Evolutionary conservation across 179 eudicot genomes (phyloP).

Genomic region (Corrigiola litoralis): DNA sequence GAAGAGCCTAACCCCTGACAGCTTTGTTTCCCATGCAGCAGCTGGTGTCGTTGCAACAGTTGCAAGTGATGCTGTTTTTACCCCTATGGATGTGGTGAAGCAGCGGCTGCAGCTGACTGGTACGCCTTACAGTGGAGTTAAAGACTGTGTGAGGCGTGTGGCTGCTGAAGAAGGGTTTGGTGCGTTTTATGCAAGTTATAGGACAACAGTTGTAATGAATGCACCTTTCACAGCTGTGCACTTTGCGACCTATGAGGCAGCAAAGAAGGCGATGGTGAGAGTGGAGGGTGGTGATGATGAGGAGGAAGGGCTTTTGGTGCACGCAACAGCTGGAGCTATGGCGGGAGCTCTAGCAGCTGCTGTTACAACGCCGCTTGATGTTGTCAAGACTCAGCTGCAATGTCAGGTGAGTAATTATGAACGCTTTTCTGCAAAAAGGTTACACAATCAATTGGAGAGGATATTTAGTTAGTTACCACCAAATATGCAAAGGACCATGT

Average conservation of each 20-base stretch:
- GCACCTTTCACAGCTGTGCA: constrained; percentile 32
- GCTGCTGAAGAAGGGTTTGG: constrained; percentile 19
- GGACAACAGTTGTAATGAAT: constrained; percentile 29
- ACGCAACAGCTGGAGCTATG: constrained; percentile 25
- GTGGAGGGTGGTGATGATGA: too few species aligned
- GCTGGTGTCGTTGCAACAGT: constrained; percentile 27
- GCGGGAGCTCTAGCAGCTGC: constrained; percentile 25
- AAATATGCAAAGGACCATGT: too few species aligned
- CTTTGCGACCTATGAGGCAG: constrained; percentile 29
- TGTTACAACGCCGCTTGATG: constrained; percentile 29
- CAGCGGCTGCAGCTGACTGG: constrained; percentile 23
- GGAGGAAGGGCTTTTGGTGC: constrained; percentile 17
- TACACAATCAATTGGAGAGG: too few species aligned
- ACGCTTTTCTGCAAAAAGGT: too few species aligned
- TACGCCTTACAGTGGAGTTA: constrained; percentile 22
- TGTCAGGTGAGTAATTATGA: constrained; percentile 30
- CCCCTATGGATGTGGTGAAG: constrained; percentile 31
- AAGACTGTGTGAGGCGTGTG: constrained; percentile 22
- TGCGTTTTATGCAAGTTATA: constrained; percentile 22
- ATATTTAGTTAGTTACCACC: too few species aligned
- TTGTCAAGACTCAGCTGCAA: constrained; percentile 25
- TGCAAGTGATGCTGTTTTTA: constrained; percentile 30
- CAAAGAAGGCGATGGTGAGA: constrained; percentile 18
- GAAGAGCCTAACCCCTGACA: constrained; percentile 6
- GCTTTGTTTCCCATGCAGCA: constrained; percentile 8